phyloP scores from a whole-genome alignment of 768 basidiomycete species.

The Crassisporium funariophilum region DNA sequence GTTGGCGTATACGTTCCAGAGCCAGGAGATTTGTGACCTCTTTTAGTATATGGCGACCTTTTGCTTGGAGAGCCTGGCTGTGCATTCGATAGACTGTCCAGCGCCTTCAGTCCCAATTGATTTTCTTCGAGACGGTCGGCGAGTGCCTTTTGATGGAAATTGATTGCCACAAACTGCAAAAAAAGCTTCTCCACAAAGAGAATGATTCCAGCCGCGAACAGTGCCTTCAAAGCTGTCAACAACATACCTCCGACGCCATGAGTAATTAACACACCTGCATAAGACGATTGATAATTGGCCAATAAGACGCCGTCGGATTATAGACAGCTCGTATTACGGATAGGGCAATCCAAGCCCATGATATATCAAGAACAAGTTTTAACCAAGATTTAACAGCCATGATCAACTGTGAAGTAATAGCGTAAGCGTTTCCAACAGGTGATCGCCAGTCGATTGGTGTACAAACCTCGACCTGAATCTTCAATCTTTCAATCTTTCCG shows the following conservation, averaged over 20 bases:
- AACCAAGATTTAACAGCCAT: constrained; percentile 73
- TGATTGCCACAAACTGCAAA: constrained; percentile 77
- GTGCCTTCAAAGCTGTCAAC: constrained; percentile 30
- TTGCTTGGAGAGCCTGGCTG: constrained; percentile 42
- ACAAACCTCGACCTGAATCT: constrained; percentile 68
- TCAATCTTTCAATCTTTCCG: constrained; percentile 64
- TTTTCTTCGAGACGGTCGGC: constrained; percentile 76
- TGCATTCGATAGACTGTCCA: constrained; percentile 73
- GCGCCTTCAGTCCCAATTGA: constrained; percentile 63
- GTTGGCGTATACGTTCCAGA: too few species aligned
- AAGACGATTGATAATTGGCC: constrained; percentile 67
- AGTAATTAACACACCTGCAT: constrained; percentile 54
- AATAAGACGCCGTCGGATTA: constrained; percentile 64
- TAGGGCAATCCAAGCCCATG: constrained; percentile 76
- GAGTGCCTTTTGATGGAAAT: constrained; percentile 76
- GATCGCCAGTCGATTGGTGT: neutral
- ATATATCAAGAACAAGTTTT: constrained; percentile 64
- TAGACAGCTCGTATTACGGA: constrained; percentile 61
- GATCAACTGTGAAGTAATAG: constrained; percentile 47
- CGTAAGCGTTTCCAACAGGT: neutral
- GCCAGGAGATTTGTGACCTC: constrained; percentile 45
- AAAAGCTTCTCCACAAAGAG: constrained; percentile 54
- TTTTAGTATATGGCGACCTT: constrained; percentile 43
- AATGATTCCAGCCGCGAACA: constrained; percentile 47
- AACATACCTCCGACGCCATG: neutral